Evolutionary conservation across 768 basidiomycete genomes (phyloP).

Genomic region (Termitomyces sp.): DNA sequence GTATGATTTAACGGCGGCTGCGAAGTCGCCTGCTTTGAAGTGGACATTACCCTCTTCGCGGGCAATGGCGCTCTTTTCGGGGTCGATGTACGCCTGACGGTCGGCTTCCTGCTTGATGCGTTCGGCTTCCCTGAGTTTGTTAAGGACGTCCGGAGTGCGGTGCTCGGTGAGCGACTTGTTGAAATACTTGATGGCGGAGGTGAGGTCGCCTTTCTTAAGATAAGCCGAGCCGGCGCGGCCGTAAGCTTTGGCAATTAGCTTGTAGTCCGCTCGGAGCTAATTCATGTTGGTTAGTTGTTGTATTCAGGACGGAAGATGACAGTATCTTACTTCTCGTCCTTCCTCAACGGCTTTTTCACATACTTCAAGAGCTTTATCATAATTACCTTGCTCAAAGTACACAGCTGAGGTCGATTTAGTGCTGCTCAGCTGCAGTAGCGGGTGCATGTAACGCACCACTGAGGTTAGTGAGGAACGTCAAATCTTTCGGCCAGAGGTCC

Average conservation of each 20-base stretch:
- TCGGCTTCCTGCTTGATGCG: slow-evolving; percentile 75
- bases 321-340: slow-evolving; percentile 62
- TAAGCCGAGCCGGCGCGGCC: slow-evolving; percentile 89
- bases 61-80: slow-evolving; percentile 74
- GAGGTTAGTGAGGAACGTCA: slow-evolving; percentile 91
- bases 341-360: slow-evolving; percentile 98
- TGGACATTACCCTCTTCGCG: slow-evolving; percentile 90
- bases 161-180: slow-evolving; percentile 95
- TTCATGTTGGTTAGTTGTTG: neutral
- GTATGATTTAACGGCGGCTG: slow-evolving; percentile 86
- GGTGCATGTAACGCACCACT: slow-evolving; percentile 47
- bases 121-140: slow-evolving; percentile 86
- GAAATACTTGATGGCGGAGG: slow-evolving; percentile 84
- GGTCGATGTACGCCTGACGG: slow-evolving; percentile 82
- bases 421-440: neutral
- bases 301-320: neutral
- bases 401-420: slow-evolving; percentile 52
- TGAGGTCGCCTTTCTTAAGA: slow-evolving; percentile 72
- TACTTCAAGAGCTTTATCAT: slow-evolving; percentile 84
- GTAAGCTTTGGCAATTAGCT: slow-evolving; percentile 90
- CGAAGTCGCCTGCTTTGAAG: slow-evolving; percentile 94
- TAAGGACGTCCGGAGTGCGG: slow-evolving; percentile 88
- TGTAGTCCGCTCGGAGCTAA: slow-evolving; percentile 88
- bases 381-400: slow-evolving; percentile 92
- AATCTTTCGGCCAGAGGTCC: slow-evolving; percentile 90